phyloP scores from a whole-genome alignment of 176 grass and related monocot genomes.

The Melocanna baccifera region DNA sequence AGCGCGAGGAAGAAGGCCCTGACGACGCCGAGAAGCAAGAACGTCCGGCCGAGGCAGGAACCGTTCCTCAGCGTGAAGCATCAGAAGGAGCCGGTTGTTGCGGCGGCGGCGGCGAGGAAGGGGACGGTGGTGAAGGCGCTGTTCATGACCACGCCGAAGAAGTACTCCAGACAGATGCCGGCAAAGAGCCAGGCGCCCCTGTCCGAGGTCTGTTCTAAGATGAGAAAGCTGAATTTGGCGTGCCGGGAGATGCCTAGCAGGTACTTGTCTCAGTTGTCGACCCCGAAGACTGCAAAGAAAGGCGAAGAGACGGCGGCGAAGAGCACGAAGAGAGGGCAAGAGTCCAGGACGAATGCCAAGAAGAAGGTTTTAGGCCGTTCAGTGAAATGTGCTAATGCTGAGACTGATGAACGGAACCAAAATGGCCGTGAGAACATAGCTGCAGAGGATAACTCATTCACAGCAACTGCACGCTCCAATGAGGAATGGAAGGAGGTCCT shows the following conservation, averaged over 20 bases:
- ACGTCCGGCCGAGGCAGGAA: conserved; percentile 28
- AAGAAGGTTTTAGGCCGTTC: conserved; percentile 46
- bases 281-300: conserved; percentile 38
- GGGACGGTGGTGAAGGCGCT: conserved; percentile 45
- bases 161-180: conserved; percentile 23
- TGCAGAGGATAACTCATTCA: background rate
- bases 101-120: conserved; percentile 13
- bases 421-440: background rate
- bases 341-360: conserved; percentile 33
- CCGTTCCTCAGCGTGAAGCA: conserved; percentile 49
- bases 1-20: conserved; percentile 46
- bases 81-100: conserved; percentile 27
- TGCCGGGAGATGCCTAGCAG: conserved; percentile 72
- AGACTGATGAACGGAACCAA: background rate
- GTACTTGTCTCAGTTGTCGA: conserved; percentile 46
- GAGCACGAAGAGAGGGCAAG: conserved; percentile 11
- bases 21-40: conserved; percentile 46
- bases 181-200: conserved; percentile 30
- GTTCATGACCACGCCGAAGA: conserved; percentile 45
- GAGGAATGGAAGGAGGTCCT: conserved; percentile 6
- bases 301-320: conserved; percentile 26
- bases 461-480: background rate
- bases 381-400: conserved; percentile 16
- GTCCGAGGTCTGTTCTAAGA: conserved; percentile 43
- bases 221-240: conserved; percentile 51